Conservation (phyloP, 1,139 yeast species). For the Blastobotrys proliferans region DNA sequence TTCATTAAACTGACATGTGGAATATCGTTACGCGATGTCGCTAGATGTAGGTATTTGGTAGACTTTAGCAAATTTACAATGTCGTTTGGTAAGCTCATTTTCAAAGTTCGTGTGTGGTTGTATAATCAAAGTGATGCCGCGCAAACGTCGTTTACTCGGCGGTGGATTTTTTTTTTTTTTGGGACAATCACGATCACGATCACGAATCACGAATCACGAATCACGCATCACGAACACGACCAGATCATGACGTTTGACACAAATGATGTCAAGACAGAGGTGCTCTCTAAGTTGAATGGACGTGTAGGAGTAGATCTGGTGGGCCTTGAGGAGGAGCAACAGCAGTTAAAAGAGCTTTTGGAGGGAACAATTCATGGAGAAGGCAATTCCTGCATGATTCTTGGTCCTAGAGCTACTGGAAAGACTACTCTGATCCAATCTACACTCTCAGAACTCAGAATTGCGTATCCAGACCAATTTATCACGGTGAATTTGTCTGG, state of each 20-base stretch:
- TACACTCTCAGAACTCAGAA: constrained; percentile 48
- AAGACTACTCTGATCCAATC: constrained; percentile 62
- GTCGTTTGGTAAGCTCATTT: constrained; percentile 6
- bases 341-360: constrained; percentile 53
- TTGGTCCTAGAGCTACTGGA: constrained; percentile 81
- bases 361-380: constrained; percentile 69
- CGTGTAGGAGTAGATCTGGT: constrained; percentile 19
- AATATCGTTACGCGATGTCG: constrained; percentile 59
- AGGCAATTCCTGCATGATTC: constrained; percentile 73
- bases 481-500: constrained; percentile 67
- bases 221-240: no score
- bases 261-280: not conserved
- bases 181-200: no score
- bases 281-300: constrained; percentile 13
- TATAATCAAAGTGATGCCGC: no score
- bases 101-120: no score
- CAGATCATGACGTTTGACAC: not conserved
- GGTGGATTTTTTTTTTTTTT: no score
- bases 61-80: constrained; percentile 3
- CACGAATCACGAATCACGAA: no score
- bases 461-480: constrained; percentile 43
- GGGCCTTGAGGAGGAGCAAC: constrained; percentile 30
- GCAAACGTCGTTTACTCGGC: no score
- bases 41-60: constrained; percentile 66
- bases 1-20: constrained; percentile 92